Base-by-base conservation (phyloP, 257 asterid species). In the Fraxinus cuspidata region DNA sequence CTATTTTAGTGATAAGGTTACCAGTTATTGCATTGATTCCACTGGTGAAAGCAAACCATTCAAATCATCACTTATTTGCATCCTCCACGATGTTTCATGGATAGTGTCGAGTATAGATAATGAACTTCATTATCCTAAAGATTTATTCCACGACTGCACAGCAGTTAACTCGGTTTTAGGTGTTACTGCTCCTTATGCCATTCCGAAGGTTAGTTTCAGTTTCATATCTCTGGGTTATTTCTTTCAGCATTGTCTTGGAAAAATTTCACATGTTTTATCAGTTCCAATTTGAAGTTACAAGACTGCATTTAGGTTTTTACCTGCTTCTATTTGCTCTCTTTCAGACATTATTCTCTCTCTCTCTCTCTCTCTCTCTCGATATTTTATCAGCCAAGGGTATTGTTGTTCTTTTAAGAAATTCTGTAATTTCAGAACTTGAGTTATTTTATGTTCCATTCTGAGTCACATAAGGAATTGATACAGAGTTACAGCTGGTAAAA, bases 161-260 rank as follows among this genome's bases (percentile, higher is more conserved):
- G 85, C 89, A 32, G 97, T 95, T 68, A 88, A 84, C 80, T 93
- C 95, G 38, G 78, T 95, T 75, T 84, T 93, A 8, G 99, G 99
- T 68, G 83, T 28, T 72, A 78, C 81, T 75, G 98, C 97, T 69
- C 98, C 97, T 72, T 95, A 85, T 83, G 85, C 92, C 66, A 81
- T 83, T 77, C 96, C 97, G 60, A 90, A 93, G 99, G 99, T 93
- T 75, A 74, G 93, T 79, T 71, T 77, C 37, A 73, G 71, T 72
- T 32, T 72, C 56, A 76, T 53, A 34, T 53, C 32, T 35, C 18
- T 18, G 27, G n/a, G 25, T 19, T 49, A 32, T 47, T 28, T 37
- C 34, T 28, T 80, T 38, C 40, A 19, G 25, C 11, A 47, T 71
- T 10, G 65, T 77, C 27, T 16, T 34, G 34, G 13, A 21, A 35